Conservation (phyloP, 1,284 basidiomycete genomes). For the Irpex lacteus region DNA sequence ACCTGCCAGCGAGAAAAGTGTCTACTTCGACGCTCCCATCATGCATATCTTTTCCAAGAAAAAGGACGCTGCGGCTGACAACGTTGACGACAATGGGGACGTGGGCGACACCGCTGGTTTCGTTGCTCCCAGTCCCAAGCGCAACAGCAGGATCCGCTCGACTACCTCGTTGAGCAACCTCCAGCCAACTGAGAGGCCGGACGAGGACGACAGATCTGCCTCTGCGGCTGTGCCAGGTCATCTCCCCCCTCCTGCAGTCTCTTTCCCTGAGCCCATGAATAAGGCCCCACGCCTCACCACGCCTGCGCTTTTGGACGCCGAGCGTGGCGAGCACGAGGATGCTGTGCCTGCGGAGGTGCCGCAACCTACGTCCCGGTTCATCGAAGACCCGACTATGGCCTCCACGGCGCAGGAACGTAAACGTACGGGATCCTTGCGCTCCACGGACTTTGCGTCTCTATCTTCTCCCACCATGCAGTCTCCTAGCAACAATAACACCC, state of each 20-base stretch:
- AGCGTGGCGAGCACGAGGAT: background rate
- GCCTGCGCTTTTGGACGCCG: background rate
- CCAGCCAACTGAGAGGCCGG: background rate
- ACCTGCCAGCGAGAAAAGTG: conserved; percentile 33
- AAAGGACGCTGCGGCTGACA: background rate
- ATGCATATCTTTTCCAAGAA: conserved; percentile 25
- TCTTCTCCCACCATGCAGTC: background rate
- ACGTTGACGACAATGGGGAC: background rate
- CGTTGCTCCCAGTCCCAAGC: conserved; percentile 11
- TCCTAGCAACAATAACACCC: too few species aligned
- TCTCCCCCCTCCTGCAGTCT: background rate
- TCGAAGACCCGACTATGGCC: background rate
- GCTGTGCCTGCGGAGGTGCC: background rate
- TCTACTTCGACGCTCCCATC: conserved; percentile 41
- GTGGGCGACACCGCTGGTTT: background rate
- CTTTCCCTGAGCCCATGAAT: background rate
- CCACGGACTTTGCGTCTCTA: background rate
- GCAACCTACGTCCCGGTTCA: background rate
- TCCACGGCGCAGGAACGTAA: background rate
- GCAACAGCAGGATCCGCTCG: background rate
- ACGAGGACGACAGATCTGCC: background rate
- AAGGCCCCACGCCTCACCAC: background rate
- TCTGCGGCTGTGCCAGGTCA: background rate
- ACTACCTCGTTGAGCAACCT: conserved; percentile 6
- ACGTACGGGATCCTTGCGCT: background rate